phyloP scores from a whole-genome alignment of 2,329 filamentous ascomycete genomes.

The Cordyceps javanica region DNA sequence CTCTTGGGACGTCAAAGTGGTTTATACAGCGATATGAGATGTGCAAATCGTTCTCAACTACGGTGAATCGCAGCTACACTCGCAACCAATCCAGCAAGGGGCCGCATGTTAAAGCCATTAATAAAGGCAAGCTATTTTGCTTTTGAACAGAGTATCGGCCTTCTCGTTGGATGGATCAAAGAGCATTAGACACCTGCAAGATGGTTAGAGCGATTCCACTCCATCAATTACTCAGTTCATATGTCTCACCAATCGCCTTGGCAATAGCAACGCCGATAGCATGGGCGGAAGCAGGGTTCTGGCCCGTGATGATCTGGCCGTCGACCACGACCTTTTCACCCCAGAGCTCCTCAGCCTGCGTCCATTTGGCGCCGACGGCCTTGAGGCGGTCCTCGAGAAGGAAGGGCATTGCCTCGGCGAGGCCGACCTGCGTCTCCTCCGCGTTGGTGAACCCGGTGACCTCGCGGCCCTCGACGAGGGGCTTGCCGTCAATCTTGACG shows the following conservation, averaged over 20 bases:
- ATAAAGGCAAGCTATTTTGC: no score
- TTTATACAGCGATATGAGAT: no score
- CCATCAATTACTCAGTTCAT: neutral
- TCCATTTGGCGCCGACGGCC: conserved; percentile 47
- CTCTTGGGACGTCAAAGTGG: no score
- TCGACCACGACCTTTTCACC: conserved; percentile 43
- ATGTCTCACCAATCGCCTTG: conserved; percentile 33
- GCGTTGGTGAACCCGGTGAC: conserved; percentile 60
- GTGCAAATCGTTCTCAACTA: no score
- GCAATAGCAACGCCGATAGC: conserved; percentile 46
- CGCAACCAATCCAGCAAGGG: no score
- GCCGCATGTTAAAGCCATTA: no score
- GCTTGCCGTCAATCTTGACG: conserved; percentile 47
- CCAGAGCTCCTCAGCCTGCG: conserved; percentile 47
- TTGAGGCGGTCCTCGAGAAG: conserved; percentile 50
- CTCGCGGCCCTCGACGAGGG: conserved; percentile 48
- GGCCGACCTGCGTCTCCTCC: conserved; percentile 42
- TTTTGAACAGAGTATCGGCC: no score
- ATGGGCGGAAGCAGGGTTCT: conserved; percentile 50
- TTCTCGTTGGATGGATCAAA: no score
- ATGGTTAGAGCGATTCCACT: neutral
- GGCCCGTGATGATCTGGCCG: conserved; percentile 49
- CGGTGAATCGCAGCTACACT: no score
- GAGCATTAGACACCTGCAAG: neutral
- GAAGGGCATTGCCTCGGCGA: conserved; percentile 51